A percentile compares a stretch with the other conserved stretches of the same genome.
Conservation (phyloP, 352 stramenopile genomes). For the Pythium aquatile region DNA sequence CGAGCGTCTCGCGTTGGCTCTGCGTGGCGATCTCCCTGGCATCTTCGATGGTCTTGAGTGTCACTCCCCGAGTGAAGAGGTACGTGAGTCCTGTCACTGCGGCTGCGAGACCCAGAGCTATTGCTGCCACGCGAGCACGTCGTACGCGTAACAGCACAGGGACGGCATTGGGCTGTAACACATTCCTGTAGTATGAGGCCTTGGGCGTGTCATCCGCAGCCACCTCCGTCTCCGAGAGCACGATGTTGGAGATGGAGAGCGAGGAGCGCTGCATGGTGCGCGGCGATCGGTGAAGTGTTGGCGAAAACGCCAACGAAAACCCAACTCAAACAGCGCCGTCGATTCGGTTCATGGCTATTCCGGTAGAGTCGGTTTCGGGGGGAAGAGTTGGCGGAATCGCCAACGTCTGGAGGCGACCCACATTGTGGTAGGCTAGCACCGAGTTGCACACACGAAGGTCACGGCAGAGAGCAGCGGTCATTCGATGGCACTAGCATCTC, state of each 20-base stretch:
- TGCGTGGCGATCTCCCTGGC: constrained; percentile 1
- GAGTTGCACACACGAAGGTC: background rate
- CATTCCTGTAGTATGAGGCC: constrained; percentile 26
- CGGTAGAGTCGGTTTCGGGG: constrained; percentile 4
- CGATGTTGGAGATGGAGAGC: constrained; percentile 67
- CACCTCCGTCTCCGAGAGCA: constrained; percentile 41
- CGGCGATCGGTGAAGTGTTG: background rate
- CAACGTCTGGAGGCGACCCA: background rate
- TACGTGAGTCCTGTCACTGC: constrained; percentile 16
- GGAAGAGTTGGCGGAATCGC: background rate
- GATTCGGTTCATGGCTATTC: background rate
- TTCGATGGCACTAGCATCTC: background rate
- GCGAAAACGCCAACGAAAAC: background rate
- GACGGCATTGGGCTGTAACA: constrained; percentile 27
- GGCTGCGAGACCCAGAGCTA: background rate
- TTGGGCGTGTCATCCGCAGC: constrained; percentile 20
- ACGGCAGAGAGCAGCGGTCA: background rate
- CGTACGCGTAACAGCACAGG: constrained; percentile 28
- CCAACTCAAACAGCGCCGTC: no score
- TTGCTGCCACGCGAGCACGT: constrained; percentile 9
- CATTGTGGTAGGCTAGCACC: background rate
- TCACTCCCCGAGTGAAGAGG: constrained; percentile 10
- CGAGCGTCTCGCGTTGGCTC: constrained; percentile 9
- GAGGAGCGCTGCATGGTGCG: constrained; percentile 37
- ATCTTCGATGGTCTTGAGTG: constrained; percentile 9